Evolutionary conservation across 2,329 filamentous ascomycete species (phyloP).

Genomic region (Sclerotinia nivalis): DNA sequence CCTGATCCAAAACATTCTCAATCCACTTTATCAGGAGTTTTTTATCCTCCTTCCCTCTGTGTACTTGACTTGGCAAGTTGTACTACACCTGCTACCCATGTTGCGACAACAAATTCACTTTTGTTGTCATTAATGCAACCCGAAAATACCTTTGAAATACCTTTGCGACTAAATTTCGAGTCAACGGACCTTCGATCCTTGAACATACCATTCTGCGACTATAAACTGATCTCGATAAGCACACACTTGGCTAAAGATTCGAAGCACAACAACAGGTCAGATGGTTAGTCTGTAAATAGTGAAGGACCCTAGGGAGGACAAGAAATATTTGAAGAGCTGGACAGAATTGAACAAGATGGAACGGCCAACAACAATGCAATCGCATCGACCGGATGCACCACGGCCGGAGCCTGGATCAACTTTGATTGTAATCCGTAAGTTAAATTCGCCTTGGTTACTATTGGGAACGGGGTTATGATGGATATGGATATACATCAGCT

Average conservation of each 20-base stretch:
- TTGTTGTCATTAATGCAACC: constrained; percentile 19
- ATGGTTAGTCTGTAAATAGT: constrained; percentile 16
- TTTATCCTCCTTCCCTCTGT: background rate
- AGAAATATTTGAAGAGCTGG: background rate
- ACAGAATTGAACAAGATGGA: constrained; percentile 42
- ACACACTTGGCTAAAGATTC: background rate
- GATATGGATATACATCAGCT: constrained; percentile 12
- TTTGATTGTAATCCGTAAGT: constrained; percentile 72
- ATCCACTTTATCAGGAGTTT: constrained; percentile 17
- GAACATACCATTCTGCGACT: background rate
- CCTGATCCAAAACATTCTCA: constrained; percentile 18
- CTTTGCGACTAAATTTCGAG: constrained; percentile 2
- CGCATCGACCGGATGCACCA: constrained; percentile 39
- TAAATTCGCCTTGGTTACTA: constrained; percentile 44
- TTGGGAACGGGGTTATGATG: background rate
- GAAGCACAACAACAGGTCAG: background rate
- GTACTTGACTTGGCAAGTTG: background rate
- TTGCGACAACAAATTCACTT: constrained; percentile 23
- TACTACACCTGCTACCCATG: constrained; percentile 18
- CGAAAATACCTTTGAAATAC: background rate
- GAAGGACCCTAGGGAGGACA: constrained; percentile 5
- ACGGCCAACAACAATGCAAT: constrained; percentile 46
- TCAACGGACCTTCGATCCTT: background rate
- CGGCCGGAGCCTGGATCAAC: constrained; percentile 65
- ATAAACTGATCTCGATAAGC: background rate